Conservation (phyloP, 2,329 filamentous ascomycete genomes). For the Talaromyces marneffei region DNA sequence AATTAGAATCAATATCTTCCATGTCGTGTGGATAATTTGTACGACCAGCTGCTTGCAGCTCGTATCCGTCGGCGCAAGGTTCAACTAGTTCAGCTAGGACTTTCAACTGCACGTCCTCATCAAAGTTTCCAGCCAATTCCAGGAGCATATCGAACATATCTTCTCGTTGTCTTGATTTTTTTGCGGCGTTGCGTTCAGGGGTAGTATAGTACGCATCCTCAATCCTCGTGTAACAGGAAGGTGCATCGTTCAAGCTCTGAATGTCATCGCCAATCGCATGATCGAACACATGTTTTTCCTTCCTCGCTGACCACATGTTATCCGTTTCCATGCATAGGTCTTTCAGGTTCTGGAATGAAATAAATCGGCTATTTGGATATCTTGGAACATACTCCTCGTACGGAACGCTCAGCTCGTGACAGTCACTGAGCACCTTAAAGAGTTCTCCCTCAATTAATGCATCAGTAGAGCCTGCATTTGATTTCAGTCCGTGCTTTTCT, state of each 20-base stretch:
- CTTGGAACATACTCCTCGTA: slow-evolving; percentile 8
- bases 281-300: not conserved
- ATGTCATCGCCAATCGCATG: not conserved
- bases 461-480: not conserved
- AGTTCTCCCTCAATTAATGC: not conserved
- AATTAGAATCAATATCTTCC: not conserved
- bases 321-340: not conserved
- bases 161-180: not conserved
- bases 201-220: not conserved
- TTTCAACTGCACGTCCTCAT: not conserved
- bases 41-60: not conserved
- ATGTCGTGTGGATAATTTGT: not conserved
- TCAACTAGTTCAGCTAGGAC: not conserved
- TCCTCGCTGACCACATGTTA: not conserved
- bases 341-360: slow-evolving; percentile 12
- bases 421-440: not conserved
- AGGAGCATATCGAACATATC: not conserved
- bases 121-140: not conserved
- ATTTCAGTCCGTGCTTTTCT: not conserved
- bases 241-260: not conserved
- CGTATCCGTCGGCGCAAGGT: not conserved
- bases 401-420: slow-evolving; percentile 1
- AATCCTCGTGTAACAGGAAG: not conserved
- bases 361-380: not conserved
- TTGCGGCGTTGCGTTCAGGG: not conserved